phyloP scores from a whole-genome alignment of 2,329 filamentous ascomycete genomes.

The Sporothrix pseudoabietina region DNA sequence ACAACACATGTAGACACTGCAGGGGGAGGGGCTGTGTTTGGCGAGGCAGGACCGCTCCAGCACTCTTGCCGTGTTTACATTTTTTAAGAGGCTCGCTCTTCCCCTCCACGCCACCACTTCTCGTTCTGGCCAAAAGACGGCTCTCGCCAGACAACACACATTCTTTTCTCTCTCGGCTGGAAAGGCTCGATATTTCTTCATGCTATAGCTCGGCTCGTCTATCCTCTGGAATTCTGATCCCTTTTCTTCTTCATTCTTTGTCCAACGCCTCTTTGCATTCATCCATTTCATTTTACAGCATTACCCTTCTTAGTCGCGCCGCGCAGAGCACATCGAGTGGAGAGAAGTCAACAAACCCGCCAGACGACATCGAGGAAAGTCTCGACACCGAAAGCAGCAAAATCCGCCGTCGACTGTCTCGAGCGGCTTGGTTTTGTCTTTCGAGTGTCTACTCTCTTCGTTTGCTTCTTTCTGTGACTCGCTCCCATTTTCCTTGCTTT shows the following conservation, averaged over 20 bases:
- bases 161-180: conserved; percentile 26
- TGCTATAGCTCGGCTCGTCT: conserved; percentile 29
- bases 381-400: conserved; percentile 1
- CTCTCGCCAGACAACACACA: conserved; percentile 27
- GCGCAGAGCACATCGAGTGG: neutral
- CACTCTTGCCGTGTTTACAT: conserved; percentile 36
- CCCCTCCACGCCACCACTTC: conserved; percentile 28
- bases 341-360: conserved; percentile 20
- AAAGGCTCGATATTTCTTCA: conserved; percentile 29
- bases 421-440: neutral
- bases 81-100: conserved; percentile 33
- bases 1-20: conserved; percentile 19
- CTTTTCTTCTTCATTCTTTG: conserved; percentile 31
- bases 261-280: conserved; percentile 25
- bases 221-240: conserved; percentile 31
- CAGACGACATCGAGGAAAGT: neutral
- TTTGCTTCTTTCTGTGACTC: neutral
- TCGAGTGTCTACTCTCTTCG: neutral
- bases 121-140: conserved; percentile 20
- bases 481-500: neutral
- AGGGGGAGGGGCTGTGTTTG: conserved; percentile 28
- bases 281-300: conserved; percentile 31
- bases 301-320: neutral
- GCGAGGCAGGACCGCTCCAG: conserved; percentile 12
- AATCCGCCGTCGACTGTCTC: conserved; percentile 9